Evolutionary conservation across 345 rosid genomes (phyloP).

Genomic region (Eucalyptus microcorys): DNA sequence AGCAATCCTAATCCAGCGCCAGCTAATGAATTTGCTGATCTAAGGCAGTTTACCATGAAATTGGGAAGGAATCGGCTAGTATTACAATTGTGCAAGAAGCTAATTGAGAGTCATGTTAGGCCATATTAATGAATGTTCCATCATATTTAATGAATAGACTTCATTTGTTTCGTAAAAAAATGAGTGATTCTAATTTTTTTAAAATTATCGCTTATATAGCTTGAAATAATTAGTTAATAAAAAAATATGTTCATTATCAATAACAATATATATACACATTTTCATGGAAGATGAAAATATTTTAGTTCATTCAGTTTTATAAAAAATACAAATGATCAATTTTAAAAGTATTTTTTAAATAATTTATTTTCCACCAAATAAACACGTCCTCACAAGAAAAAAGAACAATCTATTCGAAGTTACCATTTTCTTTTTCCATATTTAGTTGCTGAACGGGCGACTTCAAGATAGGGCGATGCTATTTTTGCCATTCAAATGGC

Average conservation of each 20-base stretch:
- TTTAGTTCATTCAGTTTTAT: not conserved
- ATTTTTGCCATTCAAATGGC: not conserved
- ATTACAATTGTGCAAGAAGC: not conserved
- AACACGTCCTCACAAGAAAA: rapidly evolving
- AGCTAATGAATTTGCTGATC: not conserved
- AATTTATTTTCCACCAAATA: not conserved
- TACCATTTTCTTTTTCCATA: not conserved
- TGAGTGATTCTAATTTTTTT: not conserved
- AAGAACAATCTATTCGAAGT: not conserved
- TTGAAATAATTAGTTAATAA: not conserved
- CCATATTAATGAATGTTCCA: not conserved
- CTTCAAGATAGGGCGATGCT: not conserved
- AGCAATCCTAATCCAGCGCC: not conserved
- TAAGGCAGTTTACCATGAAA: not conserved
- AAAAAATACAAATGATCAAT: not conserved
- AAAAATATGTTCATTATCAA: not conserved
- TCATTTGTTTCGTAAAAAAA: not conserved
- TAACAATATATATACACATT: not conserved
- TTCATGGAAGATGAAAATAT: not conserved
- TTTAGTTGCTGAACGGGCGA: not conserved
- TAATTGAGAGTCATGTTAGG: not conserved
- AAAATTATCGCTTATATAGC: not conserved
- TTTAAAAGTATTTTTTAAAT: not conserved
- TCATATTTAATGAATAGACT: not conserved
- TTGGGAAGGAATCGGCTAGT: not conserved